Conservation (phyloP, 2,329 filamentous ascomycete genomes). For the Stemphylium vesicarium region DNA sequence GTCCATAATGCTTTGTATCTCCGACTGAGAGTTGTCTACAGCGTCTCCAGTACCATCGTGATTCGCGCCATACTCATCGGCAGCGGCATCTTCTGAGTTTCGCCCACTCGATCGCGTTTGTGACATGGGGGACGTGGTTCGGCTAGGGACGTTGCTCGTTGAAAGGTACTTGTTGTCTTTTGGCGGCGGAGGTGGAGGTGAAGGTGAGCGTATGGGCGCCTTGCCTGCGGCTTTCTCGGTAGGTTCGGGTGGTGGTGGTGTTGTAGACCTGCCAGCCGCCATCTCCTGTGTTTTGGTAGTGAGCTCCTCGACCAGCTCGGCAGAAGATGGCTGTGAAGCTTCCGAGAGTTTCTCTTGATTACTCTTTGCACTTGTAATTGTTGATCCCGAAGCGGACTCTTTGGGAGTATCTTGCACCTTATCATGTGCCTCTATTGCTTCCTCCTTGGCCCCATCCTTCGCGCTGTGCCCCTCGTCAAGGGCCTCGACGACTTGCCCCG, state of each 20-base stretch:
- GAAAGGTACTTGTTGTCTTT: conserved; percentile 60
- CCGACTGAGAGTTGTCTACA: conserved; percentile 70
- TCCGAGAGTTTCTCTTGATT: not conserved
- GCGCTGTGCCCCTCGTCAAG: conserved; percentile 14
- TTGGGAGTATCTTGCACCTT: not conserved
- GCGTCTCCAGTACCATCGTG: conserved; percentile 44
- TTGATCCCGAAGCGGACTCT: not conserved
- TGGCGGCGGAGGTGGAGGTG: conserved; percentile 57
- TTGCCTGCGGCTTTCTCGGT: conserved; percentile 37
- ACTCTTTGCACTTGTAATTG: not conserved
- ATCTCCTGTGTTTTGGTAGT: conserved; percentile 26
- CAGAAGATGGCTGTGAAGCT: conserved; percentile 7
- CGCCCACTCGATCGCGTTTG: conserved; percentile 49
- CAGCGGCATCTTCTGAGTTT: conserved; percentile 45
- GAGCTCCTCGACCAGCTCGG: conserved; percentile 24
- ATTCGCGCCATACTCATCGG: conserved; percentile 58
- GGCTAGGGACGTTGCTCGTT: conserved; percentile 51
- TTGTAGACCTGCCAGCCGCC: conserved; percentile 18
- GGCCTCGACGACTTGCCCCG: conserved; percentile 29
- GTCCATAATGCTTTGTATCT: conserved; percentile 98
- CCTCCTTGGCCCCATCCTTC: conserved; percentile 8
- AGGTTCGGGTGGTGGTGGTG: conserved; percentile 29
- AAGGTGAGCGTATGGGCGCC: conserved; percentile 39
- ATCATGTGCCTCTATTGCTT: not conserved
- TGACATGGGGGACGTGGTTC: conserved; percentile 40